A percentile compares a stretch with the other conserved stretches of the same genome.
Evolutionary conservation across 2,329 filamentous ascomycete species (phyloP).

Genomic region (Aspergillus quadricinctus): DNA sequence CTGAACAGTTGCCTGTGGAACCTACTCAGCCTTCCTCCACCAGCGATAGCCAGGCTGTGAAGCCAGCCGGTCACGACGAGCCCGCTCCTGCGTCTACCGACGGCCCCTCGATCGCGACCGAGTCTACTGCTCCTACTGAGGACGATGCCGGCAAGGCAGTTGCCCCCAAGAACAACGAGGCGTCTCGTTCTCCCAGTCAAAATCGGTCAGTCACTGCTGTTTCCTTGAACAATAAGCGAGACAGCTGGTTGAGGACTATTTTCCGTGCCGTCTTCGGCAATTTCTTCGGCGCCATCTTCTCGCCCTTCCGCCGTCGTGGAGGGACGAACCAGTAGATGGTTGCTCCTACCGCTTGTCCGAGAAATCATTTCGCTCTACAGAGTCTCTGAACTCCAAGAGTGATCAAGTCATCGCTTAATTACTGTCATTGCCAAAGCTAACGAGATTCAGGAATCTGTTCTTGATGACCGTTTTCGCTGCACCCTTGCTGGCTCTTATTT

Average conservation of each 20-base stretch:
- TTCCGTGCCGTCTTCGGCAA: constrained; percentile 38
- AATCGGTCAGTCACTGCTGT: constrained; percentile 38
- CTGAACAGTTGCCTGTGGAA: constrained; percentile 38
- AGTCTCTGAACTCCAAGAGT: constrained; percentile 3
- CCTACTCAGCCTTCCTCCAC: constrained; percentile 35
- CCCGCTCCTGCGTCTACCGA: constrained; percentile 5
- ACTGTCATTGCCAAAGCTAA: constrained; percentile 23
- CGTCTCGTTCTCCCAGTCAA: constrained; percentile 30
- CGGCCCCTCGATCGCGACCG: neutral
- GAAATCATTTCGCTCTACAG: neutral
- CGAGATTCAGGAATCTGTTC: constrained; percentile 28
- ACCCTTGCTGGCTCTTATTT: constrained; percentile 28
- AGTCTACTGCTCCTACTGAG: constrained; percentile 9
- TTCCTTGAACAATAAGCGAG: constrained; percentile 34
- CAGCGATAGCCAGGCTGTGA: constrained; percentile 94
- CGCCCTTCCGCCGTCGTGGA: constrained; percentile 35
- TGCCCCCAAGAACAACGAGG: constrained; percentile 21
- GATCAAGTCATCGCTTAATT: constrained; percentile 8
- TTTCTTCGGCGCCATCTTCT: constrained; percentile 38
- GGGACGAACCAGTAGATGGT: constrained; percentile 24
- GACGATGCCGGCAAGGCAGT: constrained; percentile 7
- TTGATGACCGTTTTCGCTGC: constrained; percentile 28
- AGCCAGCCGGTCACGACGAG: constrained; percentile 10
- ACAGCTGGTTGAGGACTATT: constrained; percentile 39
- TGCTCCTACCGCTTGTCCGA: neutral